Conservation (phyloP, 2,329 filamentous ascomycete species). For the Amphichorda felina region DNA sequence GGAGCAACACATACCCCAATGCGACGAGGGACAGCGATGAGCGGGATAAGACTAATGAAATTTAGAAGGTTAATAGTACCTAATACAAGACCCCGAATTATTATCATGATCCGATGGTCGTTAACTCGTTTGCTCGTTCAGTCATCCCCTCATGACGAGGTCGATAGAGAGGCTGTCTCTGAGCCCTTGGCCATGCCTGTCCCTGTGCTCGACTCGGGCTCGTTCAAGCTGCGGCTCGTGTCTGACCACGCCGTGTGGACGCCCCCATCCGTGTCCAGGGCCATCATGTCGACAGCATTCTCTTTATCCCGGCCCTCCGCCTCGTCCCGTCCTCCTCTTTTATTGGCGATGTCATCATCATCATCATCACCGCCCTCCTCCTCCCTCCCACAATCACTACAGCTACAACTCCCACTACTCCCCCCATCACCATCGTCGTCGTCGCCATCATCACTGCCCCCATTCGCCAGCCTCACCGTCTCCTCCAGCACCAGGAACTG, state of each 20-base stretch:
- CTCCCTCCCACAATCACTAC: constrained; percentile 21
- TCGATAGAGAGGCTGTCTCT: constrained; percentile 24
- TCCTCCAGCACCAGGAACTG: constrained; percentile 54
- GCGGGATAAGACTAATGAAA: too few relatives aligned
- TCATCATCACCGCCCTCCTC: constrained; percentile 6
- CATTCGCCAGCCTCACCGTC: constrained; percentile 44
- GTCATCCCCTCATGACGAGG: constrained; percentile 3
- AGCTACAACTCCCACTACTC: constrained; percentile 20
- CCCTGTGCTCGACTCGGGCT: constrained; percentile 21
- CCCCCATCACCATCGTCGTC: constrained; percentile 1
- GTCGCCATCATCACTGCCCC: constrained; percentile 8
- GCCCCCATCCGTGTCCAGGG: constrained; percentile 9
- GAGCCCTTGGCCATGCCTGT: constrained; percentile 21
- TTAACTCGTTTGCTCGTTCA: neutral
- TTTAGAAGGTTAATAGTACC: too few relatives aligned
- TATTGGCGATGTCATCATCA: neutral
- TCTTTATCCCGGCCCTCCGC: constrained; percentile 3
- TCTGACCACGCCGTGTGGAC: constrained; percentile 20
- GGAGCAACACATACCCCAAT: too few relatives aligned
- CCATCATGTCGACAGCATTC: constrained; percentile 8
- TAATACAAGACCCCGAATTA: neutral
- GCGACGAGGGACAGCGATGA: too few relatives aligned
- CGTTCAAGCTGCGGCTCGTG: constrained; percentile 23
- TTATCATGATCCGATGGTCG: neutral
- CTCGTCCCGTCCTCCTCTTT: constrained; percentile 3